These are phyloP conservation scores for Epichloe coenophiala DNA, from an alignment of 2,329 filamentous ascomycete genomes.

Conservation along the genomic window DNA sequence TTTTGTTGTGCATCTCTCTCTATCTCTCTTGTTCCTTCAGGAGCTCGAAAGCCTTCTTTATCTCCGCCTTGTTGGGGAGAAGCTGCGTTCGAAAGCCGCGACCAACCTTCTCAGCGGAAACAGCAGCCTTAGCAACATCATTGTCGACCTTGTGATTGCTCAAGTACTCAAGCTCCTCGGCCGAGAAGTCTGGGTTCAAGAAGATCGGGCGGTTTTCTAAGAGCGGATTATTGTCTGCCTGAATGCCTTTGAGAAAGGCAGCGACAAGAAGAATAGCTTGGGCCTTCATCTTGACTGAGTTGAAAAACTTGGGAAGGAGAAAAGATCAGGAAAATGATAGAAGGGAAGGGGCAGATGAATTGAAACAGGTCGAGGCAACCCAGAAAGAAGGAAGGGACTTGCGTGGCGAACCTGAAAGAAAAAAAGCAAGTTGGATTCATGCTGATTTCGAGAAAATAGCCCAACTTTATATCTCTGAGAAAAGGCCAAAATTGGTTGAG, in stretches of 20 bases:
- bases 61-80: rapidly evolving
- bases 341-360: background rate
- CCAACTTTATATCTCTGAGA: background rate
- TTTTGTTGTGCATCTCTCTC: no score
- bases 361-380: background rate
- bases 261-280: background rate
- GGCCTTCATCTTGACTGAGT: conserved; percentile 1
- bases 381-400: background rate
- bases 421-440: background rate
- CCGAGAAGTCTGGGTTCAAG: background rate
- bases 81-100: rapidly evolving
- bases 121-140: no score
- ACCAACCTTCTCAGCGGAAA: no score
- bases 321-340: background rate
- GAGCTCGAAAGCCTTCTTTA: no score
- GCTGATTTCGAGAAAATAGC: background rate
- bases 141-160: no score
- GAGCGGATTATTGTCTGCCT: background rate
- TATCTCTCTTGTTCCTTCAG: no score
- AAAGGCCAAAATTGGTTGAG: no score
- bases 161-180: no score
- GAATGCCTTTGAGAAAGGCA: background rate
- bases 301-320: background rate
- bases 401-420: background rate
- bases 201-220: background rate